Evolutionary conservation across 345 rosid species (phyloP), one percentile per base, ranked within the genome.

Genomic region (Conringia planisiliqua): DNA sequence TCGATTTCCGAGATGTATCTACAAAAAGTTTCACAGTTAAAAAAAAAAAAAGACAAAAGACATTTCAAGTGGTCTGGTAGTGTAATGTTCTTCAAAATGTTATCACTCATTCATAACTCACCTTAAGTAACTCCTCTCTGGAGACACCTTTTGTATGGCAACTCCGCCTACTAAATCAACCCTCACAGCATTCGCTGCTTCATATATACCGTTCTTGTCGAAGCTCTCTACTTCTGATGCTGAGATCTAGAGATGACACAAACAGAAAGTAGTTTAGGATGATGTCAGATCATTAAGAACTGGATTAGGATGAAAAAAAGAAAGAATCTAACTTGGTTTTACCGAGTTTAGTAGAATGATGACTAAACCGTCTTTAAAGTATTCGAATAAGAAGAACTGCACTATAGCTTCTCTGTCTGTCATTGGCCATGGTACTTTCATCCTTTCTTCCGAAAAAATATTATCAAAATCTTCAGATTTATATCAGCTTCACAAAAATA

Each of bases 371-470:
- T 92, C 97, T 82, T 87, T 72, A 48, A 84, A 79, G 83, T 82
- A 85, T 80, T 95, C 92, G 14, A 95, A 86, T 70, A 82, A 22
- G 70, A 84, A 87, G 81, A 70, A 92, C 75, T 92, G 93, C 68
- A 90, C 72, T 42, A 90, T 36, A 13, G 90, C 97, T 82, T 92
- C 97, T 85, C 99, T 85, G 69, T 88, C 73, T 55, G 92, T 80
- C 64, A 95, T 62, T 12, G 97, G 99, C 99, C 99, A 95, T 7
- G 96, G 61, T 64, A 89, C 84, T 92, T 95, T 95, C 92, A 89
- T 75, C 89, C 99, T 95, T 89, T 85, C 88, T 85, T 85, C 86
- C 91, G 33, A 48, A 83, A 90, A 79, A 65, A 42, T 68, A 59
- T 26, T 20, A 74, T 27, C 44, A 61, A 76, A 55, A 16, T 32